Evolutionary conservation across 2,329 filamentous ascomycete species (phyloP).

Genomic region (Aphanoascus verrucosus): DNA sequence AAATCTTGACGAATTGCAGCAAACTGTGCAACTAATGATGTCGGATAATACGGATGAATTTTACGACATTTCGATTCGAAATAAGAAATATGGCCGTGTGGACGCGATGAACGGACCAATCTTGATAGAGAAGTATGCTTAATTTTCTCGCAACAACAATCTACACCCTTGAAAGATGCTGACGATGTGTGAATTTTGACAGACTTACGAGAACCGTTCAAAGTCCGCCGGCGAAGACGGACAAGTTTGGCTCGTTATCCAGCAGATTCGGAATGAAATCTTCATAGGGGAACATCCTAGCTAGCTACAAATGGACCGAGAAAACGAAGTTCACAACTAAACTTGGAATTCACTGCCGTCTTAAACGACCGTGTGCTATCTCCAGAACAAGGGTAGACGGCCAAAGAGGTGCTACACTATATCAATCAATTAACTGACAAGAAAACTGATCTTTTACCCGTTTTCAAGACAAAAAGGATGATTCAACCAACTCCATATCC

Average conservation of each 20-base stretch:
- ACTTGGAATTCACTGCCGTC: not conserved
- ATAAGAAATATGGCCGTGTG: slow-evolving; percentile 88
- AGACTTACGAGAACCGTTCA: slow-evolving; percentile 57
- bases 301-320: not conserved
- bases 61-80: slow-evolving; percentile 79
- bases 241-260: slow-evolving; percentile 62
- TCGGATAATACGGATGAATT: slow-evolving; percentile 90
- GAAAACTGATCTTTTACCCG: not conserved
- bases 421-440: not conserved
- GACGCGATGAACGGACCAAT: slow-evolving; percentile 81
- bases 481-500: slow-evolving; percentile 5
- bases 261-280: slow-evolving; percentile 59
- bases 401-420: not conserved
- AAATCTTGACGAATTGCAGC: slow-evolving; percentile 83
- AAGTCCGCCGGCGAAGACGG: slow-evolving; percentile 42
- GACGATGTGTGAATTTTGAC: slow-evolving; percentile 7
- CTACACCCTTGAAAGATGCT: not conserved
- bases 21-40: slow-evolving; percentile 81
- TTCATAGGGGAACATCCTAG: slow-evolving; percentile 6
- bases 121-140: slow-evolving; percentile 73
- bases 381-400: not conserved
- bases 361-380: not conserved
- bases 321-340: not conserved
- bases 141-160: not conserved
- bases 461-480: not conserved